Evolutionary conservation across 192 early-diverging fungal species (phyloP).

Genomic region (Coemansia sp.): DNA sequence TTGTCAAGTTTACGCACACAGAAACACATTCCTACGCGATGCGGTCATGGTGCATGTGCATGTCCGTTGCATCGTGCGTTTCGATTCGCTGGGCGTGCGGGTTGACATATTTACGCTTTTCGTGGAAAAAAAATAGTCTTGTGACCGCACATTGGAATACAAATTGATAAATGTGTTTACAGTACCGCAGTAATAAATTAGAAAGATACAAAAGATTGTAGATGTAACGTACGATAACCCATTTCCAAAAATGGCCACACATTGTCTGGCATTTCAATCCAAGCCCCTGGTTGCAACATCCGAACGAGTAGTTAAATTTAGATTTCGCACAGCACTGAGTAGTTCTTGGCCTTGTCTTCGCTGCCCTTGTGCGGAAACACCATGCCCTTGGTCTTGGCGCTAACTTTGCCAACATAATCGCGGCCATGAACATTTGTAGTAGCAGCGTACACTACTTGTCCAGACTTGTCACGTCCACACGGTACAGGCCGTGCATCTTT

Average conservation of each 20-base stretch:
- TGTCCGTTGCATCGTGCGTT: no score
- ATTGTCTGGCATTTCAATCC: no score
- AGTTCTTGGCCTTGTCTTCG: constrained; percentile 48
- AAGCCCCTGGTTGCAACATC: no score
- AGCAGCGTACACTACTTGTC: constrained; percentile 53
- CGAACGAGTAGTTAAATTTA: not conserved
- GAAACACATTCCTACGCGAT: not conserved
- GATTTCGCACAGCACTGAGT: constrained; percentile 55
- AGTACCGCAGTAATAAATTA: no score
- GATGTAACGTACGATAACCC: no score
- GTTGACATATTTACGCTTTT: no score
- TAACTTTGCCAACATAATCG: constrained; percentile 47
- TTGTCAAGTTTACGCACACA: not conserved
- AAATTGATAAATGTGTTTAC: no score
- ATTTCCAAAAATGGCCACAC: not conserved
- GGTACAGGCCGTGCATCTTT: constrained; percentile 23
- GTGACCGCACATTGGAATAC: no score
- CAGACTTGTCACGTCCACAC: constrained; percentile 55
- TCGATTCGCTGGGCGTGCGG: no score
- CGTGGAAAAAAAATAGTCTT: no score
- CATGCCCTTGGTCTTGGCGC: constrained; percentile 37
- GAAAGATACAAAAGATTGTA: no score
- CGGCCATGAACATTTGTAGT: constrained; percentile 43
- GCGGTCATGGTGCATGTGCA: not conserved
- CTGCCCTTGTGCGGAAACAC: constrained; percentile 54